Percentiles rank a stretch among this genome's conserved stretches.
phyloP scores from a whole-genome alignment of 495 filamentous ascomycete species.

The Platismatia glauca region DNA sequence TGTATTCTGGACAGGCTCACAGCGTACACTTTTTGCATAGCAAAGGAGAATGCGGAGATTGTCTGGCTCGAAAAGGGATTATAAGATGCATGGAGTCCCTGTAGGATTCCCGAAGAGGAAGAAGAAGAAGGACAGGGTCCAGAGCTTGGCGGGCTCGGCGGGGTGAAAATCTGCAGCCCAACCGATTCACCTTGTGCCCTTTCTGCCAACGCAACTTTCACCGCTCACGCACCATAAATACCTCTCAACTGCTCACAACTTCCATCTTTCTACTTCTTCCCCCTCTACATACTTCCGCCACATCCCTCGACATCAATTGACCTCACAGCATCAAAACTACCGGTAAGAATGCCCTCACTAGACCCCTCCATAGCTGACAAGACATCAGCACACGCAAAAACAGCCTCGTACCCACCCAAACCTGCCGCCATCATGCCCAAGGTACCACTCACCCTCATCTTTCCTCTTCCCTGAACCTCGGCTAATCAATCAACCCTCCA shows the following conservation, averaged over 20 bases:
- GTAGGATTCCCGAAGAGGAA: neutral
- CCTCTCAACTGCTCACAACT: neutral
- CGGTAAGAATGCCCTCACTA: neutral
- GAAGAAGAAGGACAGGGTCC: neutral
- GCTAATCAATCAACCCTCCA: conserved; percentile 27
- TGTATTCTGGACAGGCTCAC: too few species aligned
- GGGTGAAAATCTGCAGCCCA: too few species aligned
- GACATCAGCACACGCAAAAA: neutral
- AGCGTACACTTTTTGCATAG: neutral
- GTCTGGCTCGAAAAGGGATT: neutral
- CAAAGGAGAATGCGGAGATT: neutral
- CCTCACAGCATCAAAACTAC: neutral
- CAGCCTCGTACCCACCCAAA: neutral
- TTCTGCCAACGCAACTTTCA: neutral
- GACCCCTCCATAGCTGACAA: neutral
- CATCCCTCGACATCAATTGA: neutral
- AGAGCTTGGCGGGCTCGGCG: neutral
- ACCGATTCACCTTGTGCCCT: too few species aligned
- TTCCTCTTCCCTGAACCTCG: neutral
- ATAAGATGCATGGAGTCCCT: neutral
- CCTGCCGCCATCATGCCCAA: conserved; percentile 36
- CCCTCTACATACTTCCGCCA: neutral
- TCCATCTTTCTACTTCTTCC: neutral
- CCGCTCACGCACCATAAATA: neutral
- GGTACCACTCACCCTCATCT: conserved; percentile 24